Base-by-base conservation (phyloP, 2,329 filamentous ascomycete species). In the Aspergillus hortae region DNA sequence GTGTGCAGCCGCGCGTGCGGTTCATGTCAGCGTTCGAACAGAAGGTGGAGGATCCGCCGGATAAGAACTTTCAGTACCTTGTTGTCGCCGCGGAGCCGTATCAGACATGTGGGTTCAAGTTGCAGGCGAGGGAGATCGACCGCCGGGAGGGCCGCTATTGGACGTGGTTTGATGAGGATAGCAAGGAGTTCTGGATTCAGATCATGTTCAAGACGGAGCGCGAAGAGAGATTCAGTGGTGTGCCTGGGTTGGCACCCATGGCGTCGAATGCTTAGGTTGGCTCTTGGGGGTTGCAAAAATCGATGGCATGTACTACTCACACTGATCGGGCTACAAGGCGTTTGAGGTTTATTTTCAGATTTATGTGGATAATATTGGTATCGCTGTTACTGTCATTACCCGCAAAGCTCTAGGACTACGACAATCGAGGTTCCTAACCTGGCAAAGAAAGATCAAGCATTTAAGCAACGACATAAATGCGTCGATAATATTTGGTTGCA, bases 1-100 rank as follows among this genome's bases (percentile, higher is more conserved):
- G 86, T 51, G 83, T 88, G 4, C 77, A 82, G 59, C 94, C 94
- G 41, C 86, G 90, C 61, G 90, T 96, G 68, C 86, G 95, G 59
- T 95, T 99, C 73, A 97, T 97, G 91, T 95, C 90, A 70, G 92
- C 94, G 12, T 99, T 91, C 70, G 90, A 95, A 74, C 94, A 99
- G 81, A 91, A 89, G 72, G 80, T 96, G 48, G 94, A 99, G 73
- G 90, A 96, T 60, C 84, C 83, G 55, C 90, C 91, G 10, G 92
- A 99, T 72, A 91, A 94, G 75, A 87, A 86, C 62, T 97, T 87
- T 68, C 94, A 99, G 80, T 99, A 97, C 70, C 79, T 99, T 61
- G 80, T 97, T 47, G 89, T 99, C 10, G 92, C 94, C 1, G 94
- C 92, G 10, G 94, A 99, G 77, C 94, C 94, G 10, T 99, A 99